These are phyloP conservation scores for Blastocrithidia nonstop DNA, from an alignment of 208 protist genomes.

Conservation along the genomic window DNA sequence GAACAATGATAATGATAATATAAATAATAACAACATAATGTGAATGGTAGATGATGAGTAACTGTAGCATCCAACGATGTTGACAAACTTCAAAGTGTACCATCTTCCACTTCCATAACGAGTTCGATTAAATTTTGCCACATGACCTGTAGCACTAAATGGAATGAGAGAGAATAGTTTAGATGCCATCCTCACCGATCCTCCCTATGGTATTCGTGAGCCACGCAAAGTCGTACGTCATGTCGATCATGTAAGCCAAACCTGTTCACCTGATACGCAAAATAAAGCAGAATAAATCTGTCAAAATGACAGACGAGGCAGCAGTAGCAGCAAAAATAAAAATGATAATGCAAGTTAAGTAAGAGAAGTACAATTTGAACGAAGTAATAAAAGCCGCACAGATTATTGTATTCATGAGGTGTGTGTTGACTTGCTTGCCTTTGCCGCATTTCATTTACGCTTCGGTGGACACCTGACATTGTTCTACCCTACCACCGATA, in stretches of 20 bases:
- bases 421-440: slow-evolving; percentile 81
- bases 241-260: neutral
- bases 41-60: too few species aligned
- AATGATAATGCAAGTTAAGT: neutral
- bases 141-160: slow-evolving; percentile 16
- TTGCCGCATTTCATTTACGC: slow-evolving; percentile 76
- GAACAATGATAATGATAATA: too few species aligned
- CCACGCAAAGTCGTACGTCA: slow-evolving; percentile 23
- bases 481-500: slow-evolving; percentile 89
- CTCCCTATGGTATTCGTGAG: slow-evolving; percentile 83
- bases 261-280: neutral
- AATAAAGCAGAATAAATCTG: too few species aligned
- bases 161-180: slow-evolving; percentile 31
- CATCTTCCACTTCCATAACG: slow-evolving; percentile 47
- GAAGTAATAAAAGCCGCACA: neutral
- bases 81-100: slow-evolving; percentile 86
- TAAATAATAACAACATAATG: too few species aligned
- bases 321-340: neutral
- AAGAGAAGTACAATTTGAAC: neutral
- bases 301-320: neutral
- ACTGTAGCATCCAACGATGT: slow-evolving; percentile 44
- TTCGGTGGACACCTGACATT: slow-evolving; percentile 83
- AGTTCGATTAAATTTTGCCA: slow-evolving; percentile 73
- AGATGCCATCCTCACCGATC: slow-evolving; percentile 88
- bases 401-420: slow-evolving; percentile 48